Evolutionary conservation across 2,329 filamentous ascomycete species (phyloP).

Genomic region (Beauveria caledonica): DNA sequence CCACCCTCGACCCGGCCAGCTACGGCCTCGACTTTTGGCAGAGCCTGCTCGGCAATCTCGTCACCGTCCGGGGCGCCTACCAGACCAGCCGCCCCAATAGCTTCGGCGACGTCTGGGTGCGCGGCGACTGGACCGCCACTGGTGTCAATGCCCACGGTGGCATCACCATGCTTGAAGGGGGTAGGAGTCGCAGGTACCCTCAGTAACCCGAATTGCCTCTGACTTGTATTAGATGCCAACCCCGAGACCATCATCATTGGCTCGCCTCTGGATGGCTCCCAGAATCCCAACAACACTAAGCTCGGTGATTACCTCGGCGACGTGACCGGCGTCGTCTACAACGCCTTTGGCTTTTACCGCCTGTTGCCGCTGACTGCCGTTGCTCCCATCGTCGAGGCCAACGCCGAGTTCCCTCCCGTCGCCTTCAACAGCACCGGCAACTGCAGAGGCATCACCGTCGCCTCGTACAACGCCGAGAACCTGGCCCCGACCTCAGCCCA

Average conservation of each 20-base stretch:
- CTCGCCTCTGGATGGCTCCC: constrained; percentile 54
- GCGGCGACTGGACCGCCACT: constrained; percentile 55
- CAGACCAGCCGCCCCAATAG: constrained; percentile 53
- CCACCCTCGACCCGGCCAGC: constrained; percentile 47
- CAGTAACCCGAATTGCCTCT: background rate
- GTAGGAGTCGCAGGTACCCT: constrained; percentile 22
- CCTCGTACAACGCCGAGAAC: constrained; percentile 65
- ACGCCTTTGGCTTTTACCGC: constrained; percentile 61
- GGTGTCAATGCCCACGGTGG: constrained; percentile 56
- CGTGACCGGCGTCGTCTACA: constrained; percentile 59
- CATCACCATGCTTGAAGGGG: constrained; percentile 51
- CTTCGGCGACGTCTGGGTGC: constrained; percentile 62
- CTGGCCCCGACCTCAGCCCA: constrained; percentile 47
- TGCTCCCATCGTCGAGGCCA: constrained; percentile 36
- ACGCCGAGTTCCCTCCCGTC: constrained; percentile 40
- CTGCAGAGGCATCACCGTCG: constrained; percentile 55
- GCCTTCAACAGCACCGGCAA: constrained; percentile 44
- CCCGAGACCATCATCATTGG: constrained; percentile 62
- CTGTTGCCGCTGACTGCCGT: constrained; percentile 56
- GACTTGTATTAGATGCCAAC: constrained; percentile 47
- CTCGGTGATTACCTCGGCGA: constrained; percentile 58
- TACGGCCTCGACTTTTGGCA: constrained; percentile 72
- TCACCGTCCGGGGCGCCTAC: constrained; percentile 50
- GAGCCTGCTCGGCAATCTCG: constrained; percentile 57
- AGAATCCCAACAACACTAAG: constrained; percentile 50